Conservation (phyloP, 2,329 filamentous ascomycete species). For the Fusarium temperatum region DNA sequence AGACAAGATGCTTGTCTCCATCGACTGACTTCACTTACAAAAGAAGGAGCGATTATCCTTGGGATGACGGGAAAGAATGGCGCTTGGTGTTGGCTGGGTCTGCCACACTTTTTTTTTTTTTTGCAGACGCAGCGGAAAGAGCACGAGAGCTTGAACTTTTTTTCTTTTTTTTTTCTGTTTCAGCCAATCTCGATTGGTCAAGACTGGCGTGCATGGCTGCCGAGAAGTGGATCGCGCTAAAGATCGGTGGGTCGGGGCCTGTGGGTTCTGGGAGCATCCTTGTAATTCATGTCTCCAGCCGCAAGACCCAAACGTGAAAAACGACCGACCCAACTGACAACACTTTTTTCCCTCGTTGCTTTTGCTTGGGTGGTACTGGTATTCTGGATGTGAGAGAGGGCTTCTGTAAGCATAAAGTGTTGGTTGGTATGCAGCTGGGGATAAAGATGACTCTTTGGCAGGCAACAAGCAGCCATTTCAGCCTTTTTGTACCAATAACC, state of each 20-base stretch:
- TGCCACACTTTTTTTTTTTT: constrained; percentile 18
- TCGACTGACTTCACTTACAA: constrained; percentile 19
- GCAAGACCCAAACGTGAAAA: constrained; percentile 25
- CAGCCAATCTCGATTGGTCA: constrained; percentile 46
- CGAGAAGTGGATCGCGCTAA: constrained; percentile 46
- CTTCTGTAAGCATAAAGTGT: background rate
- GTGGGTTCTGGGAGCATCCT: constrained; percentile 30
- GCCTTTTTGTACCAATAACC: background rate
- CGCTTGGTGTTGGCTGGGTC: constrained; percentile 6
- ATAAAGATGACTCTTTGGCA: constrained; percentile 17
- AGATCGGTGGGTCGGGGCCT: constrained; percentile 42
- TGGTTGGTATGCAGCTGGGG: constrained; percentile 6
- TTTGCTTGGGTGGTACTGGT: background rate
- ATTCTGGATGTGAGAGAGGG: constrained; percentile 2
- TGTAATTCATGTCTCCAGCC: constrained; percentile 29
- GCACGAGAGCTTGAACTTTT: constrained; percentile 52
- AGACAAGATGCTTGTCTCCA: constrained; percentile 18
- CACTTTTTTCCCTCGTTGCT: background rate
- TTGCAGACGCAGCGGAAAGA: constrained; percentile 31
- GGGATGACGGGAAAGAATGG: constrained; percentile 15
- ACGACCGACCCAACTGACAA: constrained; percentile 1
- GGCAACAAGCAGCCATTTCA: constrained; percentile 9
- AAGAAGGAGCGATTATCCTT: constrained; percentile 22
- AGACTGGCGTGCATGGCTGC: constrained; percentile 47
- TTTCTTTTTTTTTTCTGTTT: constrained; percentile 41